Conservation (phyloP, 2,329 filamentous ascomycete species). For the Phaeophleospora eucalypticola region DNA sequence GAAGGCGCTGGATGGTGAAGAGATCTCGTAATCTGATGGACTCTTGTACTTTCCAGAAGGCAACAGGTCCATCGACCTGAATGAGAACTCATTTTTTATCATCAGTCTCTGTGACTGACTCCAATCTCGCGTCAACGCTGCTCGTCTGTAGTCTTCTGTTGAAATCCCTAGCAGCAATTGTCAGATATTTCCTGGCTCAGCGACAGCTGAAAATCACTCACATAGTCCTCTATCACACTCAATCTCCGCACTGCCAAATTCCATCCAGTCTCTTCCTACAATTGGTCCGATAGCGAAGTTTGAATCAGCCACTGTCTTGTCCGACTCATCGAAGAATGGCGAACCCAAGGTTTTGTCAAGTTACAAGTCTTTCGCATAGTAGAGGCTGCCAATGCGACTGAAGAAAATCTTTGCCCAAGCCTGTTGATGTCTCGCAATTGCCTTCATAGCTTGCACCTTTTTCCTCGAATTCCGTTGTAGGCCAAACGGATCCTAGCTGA, state of each 20-base stretch:
- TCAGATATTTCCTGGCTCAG: too few relatives aligned
- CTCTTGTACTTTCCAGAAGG: too few relatives aligned
- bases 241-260: conserved; percentile 31
- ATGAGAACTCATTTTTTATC: too few relatives aligned
- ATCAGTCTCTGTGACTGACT: too few relatives aligned
- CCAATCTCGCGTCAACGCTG: too few relatives aligned
- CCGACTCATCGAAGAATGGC: conserved; percentile 12
- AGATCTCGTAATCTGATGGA: too few relatives aligned
- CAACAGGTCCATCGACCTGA: too few relatives aligned
- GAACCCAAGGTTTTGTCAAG: conserved; percentile 8
- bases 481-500: conserved; percentile 33
- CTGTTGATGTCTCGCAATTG: conserved; percentile 26
- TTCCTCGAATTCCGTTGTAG: conserved; percentile 8
- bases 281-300: conserved; percentile 39
- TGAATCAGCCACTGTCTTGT: conserved; percentile 18
- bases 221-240: conserved; percentile 37
- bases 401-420: conserved; percentile 27
- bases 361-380: conserved; percentile 32
- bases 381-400: conserved; percentile 32
- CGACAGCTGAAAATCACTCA: conserved; percentile 25
- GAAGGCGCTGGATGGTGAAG: too few relatives aligned
- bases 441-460: conserved; percentile 27
- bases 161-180: too few relatives aligned
- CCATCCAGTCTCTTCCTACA: conserved; percentile 31
- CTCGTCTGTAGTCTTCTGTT: too few relatives aligned